Conservation (phyloP, 2,329 filamentous ascomycete genomes). For the Sporothrix variecibatus region DNA sequence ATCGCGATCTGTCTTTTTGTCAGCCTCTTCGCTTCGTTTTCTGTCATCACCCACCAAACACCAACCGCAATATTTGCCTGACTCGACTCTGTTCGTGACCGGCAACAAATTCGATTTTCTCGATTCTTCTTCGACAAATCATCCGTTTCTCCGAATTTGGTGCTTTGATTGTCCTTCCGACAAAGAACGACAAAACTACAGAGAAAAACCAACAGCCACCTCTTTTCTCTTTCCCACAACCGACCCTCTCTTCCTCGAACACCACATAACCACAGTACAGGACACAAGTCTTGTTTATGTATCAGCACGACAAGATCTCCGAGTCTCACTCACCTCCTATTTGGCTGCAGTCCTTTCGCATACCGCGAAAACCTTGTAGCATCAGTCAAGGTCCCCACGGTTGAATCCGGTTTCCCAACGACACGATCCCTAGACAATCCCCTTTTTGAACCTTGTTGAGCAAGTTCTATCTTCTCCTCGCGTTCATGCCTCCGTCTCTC, state of each 20-base stretch:
- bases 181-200: neutral
- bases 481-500: slow-evolving; percentile 60
- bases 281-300: slow-evolving; percentile 78
- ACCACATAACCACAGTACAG: slow-evolving; percentile 36
- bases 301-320: slow-evolving; percentile 91
- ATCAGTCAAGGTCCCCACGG: slow-evolving; percentile 88
- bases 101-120: neutral
- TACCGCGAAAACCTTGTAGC: slow-evolving; percentile 91
- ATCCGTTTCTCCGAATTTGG: neutral
- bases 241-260: neutral
- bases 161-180: slow-evolving; percentile 7
- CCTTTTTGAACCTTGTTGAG: slow-evolving; percentile 3
- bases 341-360: slow-evolving; percentile 97
- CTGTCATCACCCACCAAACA: neutral
- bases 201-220: neutral
- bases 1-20: slow-evolving; percentile 22
- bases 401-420: slow-evolving; percentile 54
- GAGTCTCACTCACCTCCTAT: slow-evolving; percentile 90
- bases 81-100: neutral
- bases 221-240: neutral
- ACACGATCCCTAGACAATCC: slow-evolving; percentile 18
- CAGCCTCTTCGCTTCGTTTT: slow-evolving; percentile 12
- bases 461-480: slow-evolving; percentile 34
- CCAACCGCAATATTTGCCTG: neutral
- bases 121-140: neutral